Evolutionary conservation across 495 filamentous ascomycete genomes (phyloP).

Genomic region (Aspergillus sclerotioniger): DNA sequence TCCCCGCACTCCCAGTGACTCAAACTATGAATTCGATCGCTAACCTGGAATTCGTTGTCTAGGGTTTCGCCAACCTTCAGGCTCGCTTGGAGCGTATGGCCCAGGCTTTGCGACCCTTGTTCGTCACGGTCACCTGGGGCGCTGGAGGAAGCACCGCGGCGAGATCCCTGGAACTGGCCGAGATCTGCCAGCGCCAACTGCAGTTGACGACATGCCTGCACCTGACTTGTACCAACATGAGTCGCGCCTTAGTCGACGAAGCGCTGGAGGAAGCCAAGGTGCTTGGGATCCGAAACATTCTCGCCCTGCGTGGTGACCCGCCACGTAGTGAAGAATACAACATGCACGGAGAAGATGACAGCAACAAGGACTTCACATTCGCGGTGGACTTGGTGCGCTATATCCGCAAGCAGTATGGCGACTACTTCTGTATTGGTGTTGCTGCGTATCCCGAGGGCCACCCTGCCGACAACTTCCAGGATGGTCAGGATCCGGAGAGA

Average conservation of each 20-base stretch:
- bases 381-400: constrained; percentile 89
- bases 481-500: constrained; percentile 70
- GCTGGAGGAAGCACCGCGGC: constrained; percentile 88
- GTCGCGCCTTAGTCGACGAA: constrained; percentile 76
- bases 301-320: constrained; percentile 91
- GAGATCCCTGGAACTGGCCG: constrained; percentile 90
- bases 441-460: constrained; percentile 95
- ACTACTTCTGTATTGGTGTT: constrained; percentile 97
- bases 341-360: constrained; percentile 58
- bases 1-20: constrained; percentile 19
- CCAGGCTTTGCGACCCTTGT: constrained; percentile 80
- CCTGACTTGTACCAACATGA: constrained; percentile 98
- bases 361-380: constrained; percentile 81
- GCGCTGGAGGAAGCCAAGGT: constrained; percentile 88
- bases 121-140: constrained; percentile 98
- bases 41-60: constrained; percentile 19
- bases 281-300: constrained; percentile 90
- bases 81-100: constrained; percentile 95
- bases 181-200: constrained; percentile 89
- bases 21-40: constrained; percentile 10
- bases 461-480: constrained; percentile 80
- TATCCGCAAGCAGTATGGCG: constrained; percentile 78
- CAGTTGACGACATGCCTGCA: constrained; percentile 94
- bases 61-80: constrained; percentile 89
- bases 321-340: constrained; percentile 87